Percentiles rank a stretch among this genome's conserved stretches.
phyloP scores from a whole-genome alignment of 768 basidiomycete genomes.

The Trametopsis cervina region DNA sequence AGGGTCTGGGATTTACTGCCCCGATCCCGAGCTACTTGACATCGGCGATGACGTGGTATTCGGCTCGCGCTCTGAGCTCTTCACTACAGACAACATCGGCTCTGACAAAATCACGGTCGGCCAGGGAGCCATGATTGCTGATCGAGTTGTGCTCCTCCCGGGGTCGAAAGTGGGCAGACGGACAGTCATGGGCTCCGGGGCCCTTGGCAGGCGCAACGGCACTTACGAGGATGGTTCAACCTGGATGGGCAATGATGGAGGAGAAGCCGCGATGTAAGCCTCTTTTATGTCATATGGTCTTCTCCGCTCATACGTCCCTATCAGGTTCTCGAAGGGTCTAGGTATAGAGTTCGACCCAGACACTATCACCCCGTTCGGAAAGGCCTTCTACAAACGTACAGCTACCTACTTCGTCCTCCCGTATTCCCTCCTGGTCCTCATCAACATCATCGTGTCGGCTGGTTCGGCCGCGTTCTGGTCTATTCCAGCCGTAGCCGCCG shows the following conservation, averaged over 20 bases:
- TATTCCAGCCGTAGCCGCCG: slow-evolving; percentile 30
- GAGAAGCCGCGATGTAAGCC: slow-evolving; percentile 26
- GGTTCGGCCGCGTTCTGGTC: slow-evolving; percentile 37
- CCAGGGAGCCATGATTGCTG: slow-evolving; percentile 46
- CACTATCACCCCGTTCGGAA: slow-evolving; percentile 34
- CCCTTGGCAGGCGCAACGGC: slow-evolving; percentile 34
- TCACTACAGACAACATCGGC: slow-evolving; percentile 37
- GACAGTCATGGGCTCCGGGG: slow-evolving; percentile 43
- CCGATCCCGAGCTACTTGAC: slow-evolving; percentile 40
- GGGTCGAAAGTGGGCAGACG: slow-evolving; percentile 32
- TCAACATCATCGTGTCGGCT: slow-evolving; percentile 32
- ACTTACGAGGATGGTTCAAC: slow-evolving; percentile 37
- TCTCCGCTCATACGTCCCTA: not conserved
- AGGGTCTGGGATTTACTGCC: slow-evolving; percentile 37
- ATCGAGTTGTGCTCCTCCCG: slow-evolving; percentile 40
- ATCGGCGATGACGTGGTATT: slow-evolving; percentile 45
- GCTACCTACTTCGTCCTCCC: slow-evolving; percentile 36
- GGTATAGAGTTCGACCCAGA: slow-evolving; percentile 23
- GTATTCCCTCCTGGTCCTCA: slow-evolving; percentile 28
- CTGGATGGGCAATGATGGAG: slow-evolving; percentile 41
- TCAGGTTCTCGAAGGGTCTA: slow-evolving; percentile 10
- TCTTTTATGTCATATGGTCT: not conserved
- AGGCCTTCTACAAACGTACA: slow-evolving; percentile 34
- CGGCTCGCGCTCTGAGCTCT: slow-evolving; percentile 37
- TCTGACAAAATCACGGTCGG: slow-evolving; percentile 33